Evolutionary conservation across 2,329 filamentous ascomycete species (phyloP).

Genomic region (Trichoderma endophyticum): DNA sequence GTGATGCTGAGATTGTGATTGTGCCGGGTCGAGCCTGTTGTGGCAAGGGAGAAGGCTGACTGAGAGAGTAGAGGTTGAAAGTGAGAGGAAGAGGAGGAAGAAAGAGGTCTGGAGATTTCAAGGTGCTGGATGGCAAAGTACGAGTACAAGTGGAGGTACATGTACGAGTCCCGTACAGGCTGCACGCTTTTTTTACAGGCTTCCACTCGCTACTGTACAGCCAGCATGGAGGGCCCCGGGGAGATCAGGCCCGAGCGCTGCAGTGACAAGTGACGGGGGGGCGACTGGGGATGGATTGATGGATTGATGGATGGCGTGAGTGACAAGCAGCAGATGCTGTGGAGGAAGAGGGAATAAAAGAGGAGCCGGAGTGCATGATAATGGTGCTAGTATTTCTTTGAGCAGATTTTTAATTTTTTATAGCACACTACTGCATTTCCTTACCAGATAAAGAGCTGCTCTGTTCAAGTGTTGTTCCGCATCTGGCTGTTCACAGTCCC

Average conservation of each 20-base stretch:
- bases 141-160: neutral
- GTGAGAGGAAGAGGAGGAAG: neutral
- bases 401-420: neutral
- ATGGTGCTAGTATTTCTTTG: neutral
- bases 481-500: neutral
- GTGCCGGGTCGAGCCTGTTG: neutral
- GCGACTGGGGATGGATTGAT: neutral
- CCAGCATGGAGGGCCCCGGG: neutral
- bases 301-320: neutral
- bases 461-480: neutral
- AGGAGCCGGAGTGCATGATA: neutral
- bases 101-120: neutral
- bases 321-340: neutral
- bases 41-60: neutral
- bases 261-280: neutral
- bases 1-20: neutral
- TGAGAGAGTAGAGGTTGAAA: neutral
- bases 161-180: neutral
- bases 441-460: neutral
- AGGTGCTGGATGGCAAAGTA: neutral
- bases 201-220: neutral
- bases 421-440: neutral
- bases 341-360: neutral
- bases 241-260: slow-evolving; percentile 12
- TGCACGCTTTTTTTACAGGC: neutral